Conservation (phyloP, 2,329 filamentous ascomycete genomes). For the Pleoardoris graminearum region DNA sequence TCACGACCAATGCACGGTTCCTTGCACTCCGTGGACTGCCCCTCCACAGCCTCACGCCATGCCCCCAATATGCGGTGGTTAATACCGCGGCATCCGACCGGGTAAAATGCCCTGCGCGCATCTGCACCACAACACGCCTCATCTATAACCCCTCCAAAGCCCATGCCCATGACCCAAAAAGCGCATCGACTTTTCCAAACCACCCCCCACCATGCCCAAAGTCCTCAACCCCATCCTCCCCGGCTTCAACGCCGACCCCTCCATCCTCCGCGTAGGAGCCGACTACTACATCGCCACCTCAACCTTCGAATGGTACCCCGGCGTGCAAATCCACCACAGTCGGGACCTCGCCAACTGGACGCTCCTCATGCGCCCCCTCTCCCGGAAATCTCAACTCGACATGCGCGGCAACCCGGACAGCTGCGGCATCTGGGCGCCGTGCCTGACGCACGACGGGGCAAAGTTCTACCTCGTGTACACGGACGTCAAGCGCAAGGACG, state of each 20-base stretch:
- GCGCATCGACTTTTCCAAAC: neutral
- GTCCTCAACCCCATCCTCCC: conserved; percentile 58
- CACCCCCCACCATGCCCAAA: conserved; percentile 33
- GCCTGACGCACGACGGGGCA: conserved; percentile 63
- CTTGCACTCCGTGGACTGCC: too few species aligned
- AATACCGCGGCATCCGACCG: conserved; percentile 11
- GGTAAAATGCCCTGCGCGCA: conserved; percentile 9
- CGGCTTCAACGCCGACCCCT: conserved; percentile 67
- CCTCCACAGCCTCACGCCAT: neutral
- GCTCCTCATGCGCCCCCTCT: conserved; percentile 58
- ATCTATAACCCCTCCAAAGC: neutral
- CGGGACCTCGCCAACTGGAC: conserved; percentile 58
- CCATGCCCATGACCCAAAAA: neutral
- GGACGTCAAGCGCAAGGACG: conserved; percentile 69
- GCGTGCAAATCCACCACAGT: conserved; percentile 63
- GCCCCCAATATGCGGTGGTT: conserved; percentile 14
- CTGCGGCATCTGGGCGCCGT: conserved; percentile 66
- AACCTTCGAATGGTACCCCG: conserved; percentile 65
- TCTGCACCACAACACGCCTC: neutral
- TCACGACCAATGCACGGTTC: too few species aligned
- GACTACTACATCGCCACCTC: conserved; percentile 65
- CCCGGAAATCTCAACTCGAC: conserved; percentile 55
- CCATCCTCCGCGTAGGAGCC: conserved; percentile 53
- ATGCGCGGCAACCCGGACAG: conserved; percentile 58
- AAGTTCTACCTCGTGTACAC: conserved; percentile 68